Evolutionary conservation across 2,329 filamentous ascomycete species (phyloP).

Genomic region (Cytospora leucostoma): DNA sequence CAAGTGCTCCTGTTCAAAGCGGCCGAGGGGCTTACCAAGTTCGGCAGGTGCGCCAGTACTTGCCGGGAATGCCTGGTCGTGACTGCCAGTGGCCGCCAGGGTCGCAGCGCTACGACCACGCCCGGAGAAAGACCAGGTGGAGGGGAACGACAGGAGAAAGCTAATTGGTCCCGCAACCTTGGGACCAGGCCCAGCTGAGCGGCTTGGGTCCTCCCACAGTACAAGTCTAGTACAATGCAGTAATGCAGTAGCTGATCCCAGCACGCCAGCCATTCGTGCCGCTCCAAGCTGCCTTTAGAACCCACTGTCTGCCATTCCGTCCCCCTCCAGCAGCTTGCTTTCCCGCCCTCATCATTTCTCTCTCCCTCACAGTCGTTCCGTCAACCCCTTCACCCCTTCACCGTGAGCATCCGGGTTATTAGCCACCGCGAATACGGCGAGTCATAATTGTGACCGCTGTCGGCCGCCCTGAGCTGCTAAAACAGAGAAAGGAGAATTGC

Average conservation of each 20-base stretch:
- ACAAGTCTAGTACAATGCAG: slow-evolving; percentile 5
- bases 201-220: slow-evolving; percentile 1
- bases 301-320: slow-evolving; percentile 15
- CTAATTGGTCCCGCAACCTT: slow-evolving; percentile 21
- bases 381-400: neutral
- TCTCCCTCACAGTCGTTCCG: slow-evolving; percentile 1
- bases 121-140: neutral
- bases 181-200: slow-evolving; percentile 22
- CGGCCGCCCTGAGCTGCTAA: neutral
- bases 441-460: neutral
- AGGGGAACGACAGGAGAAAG: neutral
- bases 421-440: neutral
- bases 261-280: slow-evolving; percentile 4
- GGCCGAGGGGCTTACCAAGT: neutral
- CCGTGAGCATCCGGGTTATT: neutral
- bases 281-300: slow-evolving; percentile 14
- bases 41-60: neutral
- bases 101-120: slow-evolving; percentile 12
- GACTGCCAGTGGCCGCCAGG: neutral
- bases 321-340: slow-evolving; percentile 13
- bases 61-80: neutral
- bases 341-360: slow-evolving; percentile 3
- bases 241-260: slow-evolving; percentile 15
- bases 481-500: neutral
- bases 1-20: neutral